Evolutionary conservation across 2,329 filamentous ascomycete species (phyloP).

Genomic region (Aspergillus quadricinctus): DNA sequence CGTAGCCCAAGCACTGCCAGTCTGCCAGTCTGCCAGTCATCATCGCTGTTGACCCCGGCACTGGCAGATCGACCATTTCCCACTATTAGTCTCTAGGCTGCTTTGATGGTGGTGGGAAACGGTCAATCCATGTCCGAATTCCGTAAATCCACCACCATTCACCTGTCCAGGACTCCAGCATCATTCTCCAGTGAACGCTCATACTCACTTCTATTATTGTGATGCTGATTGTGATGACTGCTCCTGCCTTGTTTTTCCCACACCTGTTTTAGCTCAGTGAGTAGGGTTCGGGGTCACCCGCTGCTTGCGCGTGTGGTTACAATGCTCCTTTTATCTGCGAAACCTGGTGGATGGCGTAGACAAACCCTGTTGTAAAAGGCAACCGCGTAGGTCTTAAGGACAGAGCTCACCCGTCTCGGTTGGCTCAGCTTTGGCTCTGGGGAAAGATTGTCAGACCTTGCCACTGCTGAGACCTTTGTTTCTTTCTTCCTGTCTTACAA

Average conservation of each 20-base stretch:
- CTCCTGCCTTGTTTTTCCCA: neutral
- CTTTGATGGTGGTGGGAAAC: neutral
- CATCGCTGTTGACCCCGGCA: neutral
- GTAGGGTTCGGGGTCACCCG: slow-evolving; percentile 11
- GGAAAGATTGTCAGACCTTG: neutral
- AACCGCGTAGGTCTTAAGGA: neutral
- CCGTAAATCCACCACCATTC: neutral
- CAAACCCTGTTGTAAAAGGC: neutral
- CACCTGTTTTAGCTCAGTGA: neutral
- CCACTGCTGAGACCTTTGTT: neutral
- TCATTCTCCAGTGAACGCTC: neutral
- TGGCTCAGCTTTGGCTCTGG: neutral
- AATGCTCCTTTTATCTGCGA: slow-evolving; percentile 2
- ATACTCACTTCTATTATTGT: neutral
- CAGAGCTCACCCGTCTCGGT: neutral
- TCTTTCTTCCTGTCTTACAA: neutral
- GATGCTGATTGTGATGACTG: neutral
- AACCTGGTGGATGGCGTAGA: slow-evolving; percentile 1
- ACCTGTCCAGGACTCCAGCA: neutral
- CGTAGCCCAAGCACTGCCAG: neutral
- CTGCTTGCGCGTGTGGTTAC: slow-evolving; percentile 14
- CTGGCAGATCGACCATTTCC: neutral
- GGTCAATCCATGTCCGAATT: neutral
- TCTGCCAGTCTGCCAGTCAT: slow-evolving; percentile 5
- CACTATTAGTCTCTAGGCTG: neutral